phyloP scores from a whole-genome alignment of 1,284 basidiomycete genomes.

The Sutorius eximius region DNA sequence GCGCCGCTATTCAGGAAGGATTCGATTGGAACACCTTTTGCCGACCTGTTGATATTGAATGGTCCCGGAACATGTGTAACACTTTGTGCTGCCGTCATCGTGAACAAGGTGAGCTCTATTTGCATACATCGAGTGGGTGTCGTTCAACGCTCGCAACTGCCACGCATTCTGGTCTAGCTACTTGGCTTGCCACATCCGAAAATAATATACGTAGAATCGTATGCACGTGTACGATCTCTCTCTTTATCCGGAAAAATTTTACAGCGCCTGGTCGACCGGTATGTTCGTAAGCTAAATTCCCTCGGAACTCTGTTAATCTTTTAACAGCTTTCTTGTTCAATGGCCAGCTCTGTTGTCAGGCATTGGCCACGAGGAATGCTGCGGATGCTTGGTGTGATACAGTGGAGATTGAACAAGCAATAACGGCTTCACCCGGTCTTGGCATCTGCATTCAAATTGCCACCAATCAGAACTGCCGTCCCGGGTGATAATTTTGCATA shows the following conservation, averaged over 20 bases:
- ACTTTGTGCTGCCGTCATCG: conserved; percentile 70
- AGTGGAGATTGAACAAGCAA: background rate
- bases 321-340: conserved; percentile 76
- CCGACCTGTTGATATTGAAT: conserved; percentile 86
- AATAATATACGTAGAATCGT: conserved; percentile 92
- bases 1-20: conserved; percentile 41
- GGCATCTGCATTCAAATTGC: background rate
- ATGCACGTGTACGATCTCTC: conserved; percentile 82
- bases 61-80: conserved; percentile 94
- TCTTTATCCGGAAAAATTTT: conserved; percentile 87
- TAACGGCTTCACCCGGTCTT: background rate
- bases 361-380: conserved; percentile 47
- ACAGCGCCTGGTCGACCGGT: conserved; percentile 80
- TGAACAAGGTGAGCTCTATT: conserved; percentile 67
- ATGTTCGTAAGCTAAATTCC: conserved; percentile 24
- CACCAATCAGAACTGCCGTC: background rate
- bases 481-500: background rate
- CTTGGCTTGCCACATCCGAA: conserved; percentile 72
- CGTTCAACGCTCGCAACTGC: background rate
- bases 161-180: conserved; percentile 49
- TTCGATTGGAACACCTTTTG: conserved; percentile 42
- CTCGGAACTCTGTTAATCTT: conserved; percentile 2
- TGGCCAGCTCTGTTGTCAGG: conserved; percentile 67
- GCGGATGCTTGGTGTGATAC: conserved; percentile 65
- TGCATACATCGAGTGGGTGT: background rate